phyloP scores from a whole-genome alignment of 2,329 filamentous ascomycete genomes.

The Pseudogymnoascus sp. region DNA sequence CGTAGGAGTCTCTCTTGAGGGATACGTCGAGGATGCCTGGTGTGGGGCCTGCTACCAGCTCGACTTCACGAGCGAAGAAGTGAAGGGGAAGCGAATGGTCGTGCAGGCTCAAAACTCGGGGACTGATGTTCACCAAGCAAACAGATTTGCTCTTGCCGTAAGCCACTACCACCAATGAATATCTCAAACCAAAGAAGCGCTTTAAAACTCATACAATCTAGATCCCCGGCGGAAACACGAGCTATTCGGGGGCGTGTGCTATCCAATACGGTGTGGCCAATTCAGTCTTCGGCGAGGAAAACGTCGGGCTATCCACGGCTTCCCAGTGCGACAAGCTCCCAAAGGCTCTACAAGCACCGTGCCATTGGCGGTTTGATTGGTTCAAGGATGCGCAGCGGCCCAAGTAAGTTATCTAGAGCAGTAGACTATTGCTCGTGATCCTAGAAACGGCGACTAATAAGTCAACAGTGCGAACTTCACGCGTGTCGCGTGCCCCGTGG shows the following conservation, averaged over 20 bases:
- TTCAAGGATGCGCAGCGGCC: not conserved
- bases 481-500: not conserved
- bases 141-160: slow-evolving; percentile 44
- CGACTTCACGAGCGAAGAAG: slow-evolving; percentile 47
- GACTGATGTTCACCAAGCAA: slow-evolving; percentile 44
- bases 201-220: not conserved
- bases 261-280: not conserved
- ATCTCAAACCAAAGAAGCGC: not conserved
- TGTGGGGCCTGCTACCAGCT: slow-evolving; percentile 54
- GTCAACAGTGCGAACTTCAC: not conserved
- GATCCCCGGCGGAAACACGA: not conserved
- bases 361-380: not conserved
- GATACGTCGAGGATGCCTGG: slow-evolving; percentile 37
- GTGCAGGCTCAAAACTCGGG: slow-evolving; percentile 55
- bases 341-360: not conserved
- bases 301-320: not conserved
- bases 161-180: slow-evolving; percentile 13
- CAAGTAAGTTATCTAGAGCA: not conserved
- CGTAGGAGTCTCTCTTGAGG: slow-evolving; percentile 41
- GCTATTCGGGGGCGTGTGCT: not conserved
- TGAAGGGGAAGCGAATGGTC: slow-evolving; percentile 50
- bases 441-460: not conserved
- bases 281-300: not conserved
- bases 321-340: not conserved
- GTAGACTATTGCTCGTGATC: not conserved